Conservation (phyloP, 352 stramenopile species). For the Pythium aristosporum region DNA sequence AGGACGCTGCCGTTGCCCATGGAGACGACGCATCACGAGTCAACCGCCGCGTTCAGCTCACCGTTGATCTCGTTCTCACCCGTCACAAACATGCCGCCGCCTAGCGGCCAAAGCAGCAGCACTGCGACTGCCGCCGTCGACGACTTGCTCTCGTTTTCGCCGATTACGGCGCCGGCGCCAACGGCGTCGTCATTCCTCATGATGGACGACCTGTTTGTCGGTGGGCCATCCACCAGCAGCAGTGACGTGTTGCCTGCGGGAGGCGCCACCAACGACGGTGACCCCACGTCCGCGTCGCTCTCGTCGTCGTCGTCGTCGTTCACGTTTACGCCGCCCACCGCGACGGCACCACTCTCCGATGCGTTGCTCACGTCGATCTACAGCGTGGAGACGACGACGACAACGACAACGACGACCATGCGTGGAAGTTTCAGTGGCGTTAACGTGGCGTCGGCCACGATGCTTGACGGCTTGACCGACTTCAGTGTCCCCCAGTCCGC, state of each 20-base stretch:
- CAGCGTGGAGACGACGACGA: conserved; percentile 7
- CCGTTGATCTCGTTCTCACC: conserved; percentile 30
- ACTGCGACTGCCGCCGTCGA: conserved; percentile 1
- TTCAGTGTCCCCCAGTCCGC: conserved; percentile 8
- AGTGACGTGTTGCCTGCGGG: no score
- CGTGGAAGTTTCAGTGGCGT: conserved; percentile 12
- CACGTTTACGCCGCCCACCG: no score
- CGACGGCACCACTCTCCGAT: background rate
- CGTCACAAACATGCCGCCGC: background rate
- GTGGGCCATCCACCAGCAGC: background rate
- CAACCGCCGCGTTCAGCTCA: conserved; percentile 12
- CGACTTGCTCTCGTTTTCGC: conserved; percentile 26
- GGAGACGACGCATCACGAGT: background rate
- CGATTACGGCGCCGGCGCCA: conserved; percentile 11
- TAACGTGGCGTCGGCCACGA: background rate
- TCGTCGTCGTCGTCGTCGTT: no score
- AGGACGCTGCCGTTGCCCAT: conserved; percentile 2
- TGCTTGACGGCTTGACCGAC: background rate
- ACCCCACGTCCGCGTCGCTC: background rate
- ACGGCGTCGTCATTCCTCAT: conserved; percentile 11
- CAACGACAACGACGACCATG: no score
- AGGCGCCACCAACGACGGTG: background rate
- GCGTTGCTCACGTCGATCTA: background rate
- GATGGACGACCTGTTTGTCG: conserved; percentile 18
- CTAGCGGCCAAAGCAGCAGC: background rate